phyloP scores from a whole-genome alignment of 768 basidiomycete genomes.

The Gelatoporia subvermispora region DNA sequence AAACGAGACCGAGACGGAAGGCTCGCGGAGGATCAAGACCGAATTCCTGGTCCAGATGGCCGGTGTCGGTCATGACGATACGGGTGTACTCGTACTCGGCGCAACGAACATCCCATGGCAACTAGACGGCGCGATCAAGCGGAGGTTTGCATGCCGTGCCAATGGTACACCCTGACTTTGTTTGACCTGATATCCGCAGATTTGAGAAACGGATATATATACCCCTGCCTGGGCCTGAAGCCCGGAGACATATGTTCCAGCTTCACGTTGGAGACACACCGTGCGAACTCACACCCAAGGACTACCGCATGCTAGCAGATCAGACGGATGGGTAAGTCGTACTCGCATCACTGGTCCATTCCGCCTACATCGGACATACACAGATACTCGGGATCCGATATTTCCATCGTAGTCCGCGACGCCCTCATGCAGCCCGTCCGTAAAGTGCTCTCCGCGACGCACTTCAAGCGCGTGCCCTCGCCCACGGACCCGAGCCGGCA shows the following conservation, averaged over 20 bases:
- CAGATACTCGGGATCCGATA: slow-evolving; percentile 91
- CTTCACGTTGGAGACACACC: slow-evolving; percentile 93
- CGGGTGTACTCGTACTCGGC: slow-evolving; percentile 91
- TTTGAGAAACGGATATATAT: slow-evolving; percentile 99
- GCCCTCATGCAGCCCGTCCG: slow-evolving; percentile 98
- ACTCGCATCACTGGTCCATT: not conserved
- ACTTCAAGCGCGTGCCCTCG: slow-evolving; percentile 67
- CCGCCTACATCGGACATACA: not conserved
- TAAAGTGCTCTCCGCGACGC: slow-evolving; percentile 92
- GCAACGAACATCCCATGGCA: slow-evolving; percentile 99
- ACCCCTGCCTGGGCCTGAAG: slow-evolving; percentile 90
- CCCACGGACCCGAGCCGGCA: slow-evolving; percentile 20
- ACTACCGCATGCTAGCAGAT: slow-evolving; percentile 78
- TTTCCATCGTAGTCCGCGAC: slow-evolving; percentile 90
- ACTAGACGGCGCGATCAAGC: slow-evolving; percentile 94
- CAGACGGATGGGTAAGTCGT: slow-evolving; percentile 72
- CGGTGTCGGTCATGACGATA: slow-evolving; percentile 96
- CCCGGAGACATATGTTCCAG: slow-evolving; percentile 93
- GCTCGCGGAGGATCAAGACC: slow-evolving; percentile 95
- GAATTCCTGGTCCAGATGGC: slow-evolving; percentile 99
- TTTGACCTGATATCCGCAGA: slow-evolving; percentile 29
- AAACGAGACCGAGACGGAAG: slow-evolving; percentile 96
- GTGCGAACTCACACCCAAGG: slow-evolving; percentile 70
- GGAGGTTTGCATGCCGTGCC: slow-evolving; percentile 51
- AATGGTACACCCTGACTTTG: not conserved